Base-by-base conservation (phyloP, 2,329 filamentous ascomycete genomes). In the Diaporthe australafricana region DNA sequence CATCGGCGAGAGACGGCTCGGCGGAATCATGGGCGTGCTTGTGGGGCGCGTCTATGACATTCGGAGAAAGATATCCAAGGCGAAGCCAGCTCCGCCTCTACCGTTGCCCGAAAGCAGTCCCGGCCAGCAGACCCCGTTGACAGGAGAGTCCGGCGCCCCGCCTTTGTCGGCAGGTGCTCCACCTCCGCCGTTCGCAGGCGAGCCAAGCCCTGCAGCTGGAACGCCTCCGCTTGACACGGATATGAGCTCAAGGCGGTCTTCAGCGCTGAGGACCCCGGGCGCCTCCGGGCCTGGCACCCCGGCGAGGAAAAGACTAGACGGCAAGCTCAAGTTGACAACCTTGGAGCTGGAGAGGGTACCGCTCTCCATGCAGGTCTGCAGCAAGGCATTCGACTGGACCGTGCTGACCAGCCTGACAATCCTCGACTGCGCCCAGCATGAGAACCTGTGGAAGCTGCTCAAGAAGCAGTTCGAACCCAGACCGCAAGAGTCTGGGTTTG, bases 341-440 rank as follows among this genome's bases (percentile, higher is more conserved):
- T 84, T 96, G 12, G 93, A 95, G 80, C 84, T 96, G 2, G 93
- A 96, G 80, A 89, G 93, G 30, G 88, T 96, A 3, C 88, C 89
- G 0, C 82, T 96, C n/a, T 94, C 92, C 1, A 87, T 94, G 52
- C 86, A 90, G 11, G 89, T 94, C n/a, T 85, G 94, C 69, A 87
- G 90, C 57, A 88, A 89, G 73, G 91, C 89, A 1, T 87, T 96
- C 52, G 93, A 96, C 81, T 96, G 93, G 93, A 89, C 90, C 1
- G 84, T 87, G 12, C 80, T 96, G 67, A 93, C 90, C 3, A 92
- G 85, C 20, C 81, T 96, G 65, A 96, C 94, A 0, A 87, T 96
- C 25, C 87, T 96, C 56, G 87, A 92, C 73, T 96, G 94, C 78
- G 85, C 87, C 42, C 89, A 93, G 67, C 91, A 94, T 77, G 93